Evolutionary conservation across 305 asterid species (phyloP).

Genomic region (Solanum hybrid): DNA sequence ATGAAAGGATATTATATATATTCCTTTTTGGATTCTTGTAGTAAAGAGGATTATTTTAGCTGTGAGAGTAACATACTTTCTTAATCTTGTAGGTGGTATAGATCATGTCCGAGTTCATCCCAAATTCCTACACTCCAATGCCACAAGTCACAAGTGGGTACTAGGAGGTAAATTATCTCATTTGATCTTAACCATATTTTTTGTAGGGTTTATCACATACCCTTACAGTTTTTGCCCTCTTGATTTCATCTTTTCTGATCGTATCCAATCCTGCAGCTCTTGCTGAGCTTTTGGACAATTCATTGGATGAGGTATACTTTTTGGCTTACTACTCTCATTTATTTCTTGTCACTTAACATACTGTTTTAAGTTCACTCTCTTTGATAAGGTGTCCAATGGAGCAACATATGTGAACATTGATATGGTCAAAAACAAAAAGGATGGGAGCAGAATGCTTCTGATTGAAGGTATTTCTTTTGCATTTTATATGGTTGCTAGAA

Average conservation of each 20-base stretch:
- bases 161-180: slow-evolving; percentile 59
- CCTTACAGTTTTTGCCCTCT: background rate
- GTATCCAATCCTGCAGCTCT: slow-evolving; percentile 51
- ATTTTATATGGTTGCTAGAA: background rate
- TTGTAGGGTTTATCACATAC: background rate
- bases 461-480: slow-evolving; percentile 50
- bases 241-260: background rate
- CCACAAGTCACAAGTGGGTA: slow-evolving; percentile 97
- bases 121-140: slow-evolving; percentile 78
- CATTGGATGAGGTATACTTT: slow-evolving; percentile 70
- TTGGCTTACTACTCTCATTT: background rate
- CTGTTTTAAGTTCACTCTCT: background rate
- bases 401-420: slow-evolving; percentile 73
- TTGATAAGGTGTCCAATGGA: slow-evolving; percentile 59
- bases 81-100: slow-evolving; percentile 53
- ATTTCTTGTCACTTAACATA: slow-evolving; percentile 6
- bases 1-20: background rate
- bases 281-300: slow-evolving; percentile 91
- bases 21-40: background rate
- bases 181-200: background rate
- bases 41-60: background rate
- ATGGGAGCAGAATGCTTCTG: slow-evolving; percentile 75
- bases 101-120: slow-evolving; percentile 94
- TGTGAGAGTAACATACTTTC: background rate
- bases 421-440: slow-evolving; percentile 64